These are phyloP conservation scores for Cladosporium cucumerinum DNA, from an alignment of 2,329 filamentous ascomycete genomes.

Conservation along the genomic window DNA sequence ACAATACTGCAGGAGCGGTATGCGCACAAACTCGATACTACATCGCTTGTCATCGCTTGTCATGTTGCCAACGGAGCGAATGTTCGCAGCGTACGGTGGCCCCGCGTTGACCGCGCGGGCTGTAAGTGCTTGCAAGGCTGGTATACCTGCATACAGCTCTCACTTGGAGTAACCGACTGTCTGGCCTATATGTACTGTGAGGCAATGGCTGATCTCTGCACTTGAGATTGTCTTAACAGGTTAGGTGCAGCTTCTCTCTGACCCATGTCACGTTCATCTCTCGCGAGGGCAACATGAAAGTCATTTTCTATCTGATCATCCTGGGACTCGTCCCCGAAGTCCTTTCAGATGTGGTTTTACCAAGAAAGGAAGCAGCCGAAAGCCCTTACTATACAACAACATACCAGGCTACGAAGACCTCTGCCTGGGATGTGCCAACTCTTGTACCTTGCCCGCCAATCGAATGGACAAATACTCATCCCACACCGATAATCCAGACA, in stretches of 20 bases:
- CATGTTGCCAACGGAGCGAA: not conserved
- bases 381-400: not conserved
- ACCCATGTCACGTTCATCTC: not conserved
- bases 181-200: not conserved
- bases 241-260: not conserved
- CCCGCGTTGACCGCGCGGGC: conserved; percentile 3
- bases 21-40: not conserved
- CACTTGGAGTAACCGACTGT: not conserved
- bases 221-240: not conserved
- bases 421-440: not conserved
- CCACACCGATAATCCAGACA: conserved; percentile 6
- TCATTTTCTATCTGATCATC: not conserved
- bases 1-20: not conserved
- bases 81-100: not conserved
- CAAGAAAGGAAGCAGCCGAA: not conserved
- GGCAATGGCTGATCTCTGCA: not conserved
- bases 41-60: not conserved
- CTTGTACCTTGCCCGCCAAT: conserved; percentile 6
- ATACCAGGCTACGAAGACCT: not conserved
- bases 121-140: not conserved
- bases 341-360: not conserved
- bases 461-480: conserved; percentile 11
- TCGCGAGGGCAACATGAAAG: not conserved
- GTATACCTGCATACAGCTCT: not conserved
- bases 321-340: not conserved